A percentile compares a stretch with the other conserved stretches of the same genome.
phyloP scores from a whole-genome alignment of 2,329 filamentous ascomycete genomes.

The Neopestalotiopsis rosae region DNA sequence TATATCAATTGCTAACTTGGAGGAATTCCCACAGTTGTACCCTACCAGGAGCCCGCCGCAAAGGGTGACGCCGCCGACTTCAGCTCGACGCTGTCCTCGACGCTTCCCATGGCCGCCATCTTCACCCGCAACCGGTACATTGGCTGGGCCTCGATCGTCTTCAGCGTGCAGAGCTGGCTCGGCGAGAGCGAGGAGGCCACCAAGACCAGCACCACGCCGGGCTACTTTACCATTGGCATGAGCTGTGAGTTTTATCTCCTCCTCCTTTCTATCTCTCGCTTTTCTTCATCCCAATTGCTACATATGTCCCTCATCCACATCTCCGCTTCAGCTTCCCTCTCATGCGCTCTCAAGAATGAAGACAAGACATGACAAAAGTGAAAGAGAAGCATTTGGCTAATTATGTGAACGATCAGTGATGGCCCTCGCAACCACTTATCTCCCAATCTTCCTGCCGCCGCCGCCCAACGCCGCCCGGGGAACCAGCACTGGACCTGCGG shows the following conservation, averaged over 20 bases:
- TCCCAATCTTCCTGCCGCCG: slow-evolving; percentile 56
- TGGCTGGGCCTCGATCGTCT: slow-evolving; percentile 75
- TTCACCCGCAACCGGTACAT: slow-evolving; percentile 88
- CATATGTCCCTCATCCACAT: too few relatives aligned
- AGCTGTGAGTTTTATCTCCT: slow-evolving; percentile 60
- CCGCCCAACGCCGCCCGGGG: slow-evolving; percentile 33
- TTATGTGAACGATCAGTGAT: slow-evolving; percentile 51
- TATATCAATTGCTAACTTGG: slow-evolving; percentile 13
- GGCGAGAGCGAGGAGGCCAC: slow-evolving; percentile 73
- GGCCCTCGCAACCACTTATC: slow-evolving; percentile 60
- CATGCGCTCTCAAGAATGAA: too few relatives aligned
- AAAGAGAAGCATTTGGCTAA: neutral
- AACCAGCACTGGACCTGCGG: slow-evolving; percentile 39
- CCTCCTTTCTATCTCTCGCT: too few relatives aligned
- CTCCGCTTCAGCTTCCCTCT: too few relatives aligned
- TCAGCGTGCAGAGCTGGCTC: slow-evolving; percentile 78
- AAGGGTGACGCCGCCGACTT: slow-evolving; percentile 70
- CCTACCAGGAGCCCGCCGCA: slow-evolving; percentile 80
- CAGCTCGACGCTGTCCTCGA: slow-evolving; percentile 73
- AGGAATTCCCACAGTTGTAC: slow-evolving; percentile 68
- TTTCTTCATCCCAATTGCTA: too few relatives aligned
- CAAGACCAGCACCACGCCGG: slow-evolving; percentile 71
- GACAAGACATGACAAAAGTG: neutral
- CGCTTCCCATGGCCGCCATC: slow-evolving; percentile 94
- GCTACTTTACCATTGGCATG: slow-evolving; percentile 78